Evolutionary conservation across 225 moss, liverwort and hornwort species (phyloP), one percentile per base, ranked within the genome.

Genomic region (Physcomitrellopsis africana): DNA sequence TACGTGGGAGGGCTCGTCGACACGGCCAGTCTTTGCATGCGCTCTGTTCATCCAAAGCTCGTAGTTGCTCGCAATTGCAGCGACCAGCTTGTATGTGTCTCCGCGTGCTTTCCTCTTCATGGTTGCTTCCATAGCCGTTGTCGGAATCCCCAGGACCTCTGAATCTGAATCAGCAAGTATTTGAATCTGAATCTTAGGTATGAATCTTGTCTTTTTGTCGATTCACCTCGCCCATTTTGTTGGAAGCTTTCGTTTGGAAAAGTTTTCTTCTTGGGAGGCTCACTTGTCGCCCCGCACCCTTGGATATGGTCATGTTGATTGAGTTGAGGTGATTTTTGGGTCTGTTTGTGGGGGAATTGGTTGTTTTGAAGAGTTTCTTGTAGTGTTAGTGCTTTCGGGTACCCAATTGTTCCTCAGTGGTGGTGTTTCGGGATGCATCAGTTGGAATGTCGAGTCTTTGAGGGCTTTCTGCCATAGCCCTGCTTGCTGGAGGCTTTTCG

Each of bases 151-250:
- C 63, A 20, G 57, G 32, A 37, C 32, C 67, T 16, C 58, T 58
- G 58, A 58, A 58, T 58, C 58, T 9, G 58, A 58, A 24, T 58
- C 58, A 22, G 10, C 58, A 12, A 18, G 57, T 43, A 67, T 23
- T 69, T 60, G 80, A 74, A 74, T 80, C 74, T 63, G 74, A 69
- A 80, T 75, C 79, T 72, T 60, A 13, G 69, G 83, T 77, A 18
- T 69, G 83, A 80, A 73, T 73, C 69, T 77, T 12, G 7, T 47
- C 41, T n/a, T 29, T 37, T 1, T 1, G 16, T 27, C 14, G 10
- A 43, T 4, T 62, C 8, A 3, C 7, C 8, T 37, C 32, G 1
- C 7, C 7, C 32, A 37, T 37, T 37, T 37, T 37, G 7, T 2
- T 37, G 32, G 5, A 1, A 37, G 32, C 7, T 37, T 37, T 37